Base-by-base conservation (phyloP, 192 early-diverging fungal species). In the Spinellus fusiger region DNA sequence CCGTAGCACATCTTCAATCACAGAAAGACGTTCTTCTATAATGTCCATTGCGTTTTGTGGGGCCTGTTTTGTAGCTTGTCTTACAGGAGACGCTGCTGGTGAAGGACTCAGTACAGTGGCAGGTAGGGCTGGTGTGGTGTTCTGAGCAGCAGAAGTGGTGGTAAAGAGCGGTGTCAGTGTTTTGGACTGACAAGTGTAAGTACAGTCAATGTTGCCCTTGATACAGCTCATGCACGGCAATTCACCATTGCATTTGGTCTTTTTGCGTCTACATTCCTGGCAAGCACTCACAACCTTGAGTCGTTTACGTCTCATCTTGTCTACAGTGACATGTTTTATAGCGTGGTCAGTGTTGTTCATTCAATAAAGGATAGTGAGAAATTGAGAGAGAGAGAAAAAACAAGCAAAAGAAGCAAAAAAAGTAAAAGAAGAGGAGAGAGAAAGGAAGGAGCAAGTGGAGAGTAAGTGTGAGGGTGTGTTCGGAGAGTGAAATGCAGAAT, bases 191-290 rank as follows among this genome's bases (percentile, higher is more conserved):
- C 6, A 26, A 20, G 49, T 27, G 18, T 66, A 66, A 52, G 40
- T 34, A 33, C 64, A 66, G 22, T 54, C 34, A 1, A 59, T 56
- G 35, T 48, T 49, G 47, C 55, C 50, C 38, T 66, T 66, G 4
- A 50, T 13, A 34, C 64, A 66, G 18, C 50, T 51, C 10, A 26
- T 47, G 27, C 64, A 66, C 0, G 64, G 64, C 22, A 35, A 58
- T 53, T 66, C 64, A 22, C 64, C 56, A 44, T 66, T 66, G 51
- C 64, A 66, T 53, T 66, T 66, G 20, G 64, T 66, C 25, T 66
- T 66, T 33, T 59, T 58, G 5, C 64, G 47, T 46, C 64, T 44
- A 47, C 64, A 66, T 23, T 66, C 64, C 12, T 49, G 22, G 35
- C 64, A 66, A 16, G 64, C 64, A 48, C 56, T 66, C 16, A 59